A percentile compares a stretch with the other conserved stretches of the same genome.
Conservation (phyloP, 495 filamentous ascomycete species). For the Tuber borchii region DNA sequence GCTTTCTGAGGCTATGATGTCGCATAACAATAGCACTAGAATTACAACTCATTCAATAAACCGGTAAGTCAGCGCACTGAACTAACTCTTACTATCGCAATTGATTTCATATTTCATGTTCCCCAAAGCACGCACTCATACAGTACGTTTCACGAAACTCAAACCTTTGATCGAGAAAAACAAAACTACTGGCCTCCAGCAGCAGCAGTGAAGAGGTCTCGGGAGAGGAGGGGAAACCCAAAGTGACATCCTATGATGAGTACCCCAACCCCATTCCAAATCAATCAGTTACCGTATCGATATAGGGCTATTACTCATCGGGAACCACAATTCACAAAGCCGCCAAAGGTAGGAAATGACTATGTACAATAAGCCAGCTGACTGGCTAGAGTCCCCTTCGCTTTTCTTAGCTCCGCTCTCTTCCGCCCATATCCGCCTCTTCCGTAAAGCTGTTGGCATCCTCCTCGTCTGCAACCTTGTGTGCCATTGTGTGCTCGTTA, state of each 20-base stretch:
- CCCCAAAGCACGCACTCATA: not conserved
- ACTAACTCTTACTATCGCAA: not conserved
- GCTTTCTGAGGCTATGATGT: not conserved
- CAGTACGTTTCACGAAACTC: not conserved
- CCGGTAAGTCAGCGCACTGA: not conserved
- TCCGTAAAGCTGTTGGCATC: not conserved
- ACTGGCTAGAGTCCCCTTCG: not conserved
- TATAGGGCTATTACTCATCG: not conserved
- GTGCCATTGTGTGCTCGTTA: constrained; percentile 26
- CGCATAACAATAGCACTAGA: not conserved
- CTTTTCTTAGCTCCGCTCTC: not conserved
- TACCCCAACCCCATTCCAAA: not conserved
- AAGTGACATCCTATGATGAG: not conserved
- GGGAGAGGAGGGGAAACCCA: not conserved
- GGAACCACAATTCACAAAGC: not conserved
- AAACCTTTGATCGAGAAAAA: not conserved
- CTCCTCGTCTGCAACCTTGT: constrained; percentile 12
- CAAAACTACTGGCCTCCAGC: not conserved
- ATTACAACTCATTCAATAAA: not conserved
- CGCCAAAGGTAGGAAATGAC: not conserved
- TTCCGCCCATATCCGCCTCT: not conserved
- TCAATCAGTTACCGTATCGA: not conserved
- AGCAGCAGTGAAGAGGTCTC: not conserved
- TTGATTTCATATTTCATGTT: not conserved
- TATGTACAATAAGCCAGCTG: not conserved